These are phyloP conservation scores for Inga laurina DNA, from an alignment of 306 rosid species.

Conservation along the genomic window DNA sequence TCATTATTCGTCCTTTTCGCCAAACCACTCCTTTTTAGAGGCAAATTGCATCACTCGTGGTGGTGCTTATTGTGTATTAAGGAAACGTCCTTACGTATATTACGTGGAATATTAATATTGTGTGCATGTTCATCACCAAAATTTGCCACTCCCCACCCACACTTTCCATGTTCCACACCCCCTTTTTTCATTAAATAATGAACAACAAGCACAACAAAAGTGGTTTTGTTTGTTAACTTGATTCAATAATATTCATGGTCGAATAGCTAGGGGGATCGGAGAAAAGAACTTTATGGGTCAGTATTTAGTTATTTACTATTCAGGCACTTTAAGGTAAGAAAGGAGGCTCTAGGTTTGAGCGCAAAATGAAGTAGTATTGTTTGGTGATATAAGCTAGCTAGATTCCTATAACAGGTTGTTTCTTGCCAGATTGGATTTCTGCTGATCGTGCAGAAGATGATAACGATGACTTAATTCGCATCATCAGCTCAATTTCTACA, in stretches of 20 bases:
- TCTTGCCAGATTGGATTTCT: slow-evolving; percentile 11
- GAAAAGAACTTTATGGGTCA: slow-evolving; percentile 29
- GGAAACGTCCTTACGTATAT: slow-evolving; percentile 43
- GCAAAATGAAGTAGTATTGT: neutral
- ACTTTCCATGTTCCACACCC: slow-evolving; percentile 38
- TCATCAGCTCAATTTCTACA: neutral
- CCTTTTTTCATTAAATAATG: slow-evolving; percentile 19
- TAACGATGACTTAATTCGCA: neutral
- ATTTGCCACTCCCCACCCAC: slow-evolving; percentile 40
- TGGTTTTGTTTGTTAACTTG: slow-evolving; percentile 29
- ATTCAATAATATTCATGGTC: neutral
- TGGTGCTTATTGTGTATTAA: slow-evolving; percentile 20
- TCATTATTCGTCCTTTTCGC: slow-evolving; percentile 31
- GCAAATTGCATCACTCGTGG: slow-evolving; percentile 35
- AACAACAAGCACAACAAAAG: slow-evolving; percentile 38
- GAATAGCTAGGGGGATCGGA: neutral
- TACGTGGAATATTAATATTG: slow-evolving; percentile 34
- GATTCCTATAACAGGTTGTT: neutral
- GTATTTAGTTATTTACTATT: neutral
- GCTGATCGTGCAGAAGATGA: neutral
- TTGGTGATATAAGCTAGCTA: slow-evolving; percentile 12
- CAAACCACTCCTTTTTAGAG: slow-evolving; percentile 43
- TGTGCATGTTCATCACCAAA: slow-evolving; percentile 53
- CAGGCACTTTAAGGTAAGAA: neutral
- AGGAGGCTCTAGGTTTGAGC: slow-evolving; percentile 4